These are phyloP conservation scores for Hemerocallis citrina DNA, from an alignment of 106 monocot genomes.

Conservation along the genomic window DNA sequence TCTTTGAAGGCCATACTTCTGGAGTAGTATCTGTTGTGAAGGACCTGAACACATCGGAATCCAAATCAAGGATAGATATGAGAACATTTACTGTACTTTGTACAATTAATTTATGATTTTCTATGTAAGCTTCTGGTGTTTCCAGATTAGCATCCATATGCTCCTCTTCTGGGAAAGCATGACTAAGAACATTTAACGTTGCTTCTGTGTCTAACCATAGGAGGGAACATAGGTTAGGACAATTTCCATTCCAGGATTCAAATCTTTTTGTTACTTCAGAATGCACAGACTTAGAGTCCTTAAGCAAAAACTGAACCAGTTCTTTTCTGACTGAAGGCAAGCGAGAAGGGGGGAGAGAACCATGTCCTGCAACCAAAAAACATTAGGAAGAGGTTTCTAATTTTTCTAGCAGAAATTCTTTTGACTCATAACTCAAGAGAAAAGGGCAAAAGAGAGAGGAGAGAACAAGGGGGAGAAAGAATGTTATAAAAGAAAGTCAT, in stretches of 20 bases:
- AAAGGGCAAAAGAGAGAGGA: not conserved
- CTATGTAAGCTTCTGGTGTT: constrained; percentile 3
- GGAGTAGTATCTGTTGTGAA: constrained; percentile 34
- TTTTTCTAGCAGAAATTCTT: not conserved
- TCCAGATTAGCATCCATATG: constrained; percentile 6
- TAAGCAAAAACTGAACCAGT: constrained; percentile 71
- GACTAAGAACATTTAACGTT: constrained; percentile 72
- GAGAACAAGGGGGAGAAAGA: not conserved
- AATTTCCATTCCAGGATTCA: constrained; percentile 42
- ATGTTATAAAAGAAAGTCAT: too few species aligned
- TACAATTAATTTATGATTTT: constrained; percentile 29
- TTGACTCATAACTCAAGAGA: not conserved
- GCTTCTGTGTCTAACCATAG: constrained; percentile 78
- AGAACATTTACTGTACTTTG: constrained; percentile 48
- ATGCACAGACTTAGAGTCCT: constrained; percentile 51
- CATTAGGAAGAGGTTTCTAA: not conserved
- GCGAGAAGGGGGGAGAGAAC: constrained; percentile 48
- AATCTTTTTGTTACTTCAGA: constrained; percentile 43
- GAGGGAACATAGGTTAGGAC: constrained; percentile 73
- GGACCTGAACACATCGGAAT: constrained; percentile 39
- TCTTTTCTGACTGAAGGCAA: constrained; percentile 58
- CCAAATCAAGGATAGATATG: constrained; percentile 58
- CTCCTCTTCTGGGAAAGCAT: constrained; percentile 46
- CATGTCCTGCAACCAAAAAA: constrained; percentile 64
- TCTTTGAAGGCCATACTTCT: constrained; percentile 70